phyloP scores from a whole-genome alignment of 2,329 filamentous ascomycete genomes.

The Podosphaera xanthii region DNA sequence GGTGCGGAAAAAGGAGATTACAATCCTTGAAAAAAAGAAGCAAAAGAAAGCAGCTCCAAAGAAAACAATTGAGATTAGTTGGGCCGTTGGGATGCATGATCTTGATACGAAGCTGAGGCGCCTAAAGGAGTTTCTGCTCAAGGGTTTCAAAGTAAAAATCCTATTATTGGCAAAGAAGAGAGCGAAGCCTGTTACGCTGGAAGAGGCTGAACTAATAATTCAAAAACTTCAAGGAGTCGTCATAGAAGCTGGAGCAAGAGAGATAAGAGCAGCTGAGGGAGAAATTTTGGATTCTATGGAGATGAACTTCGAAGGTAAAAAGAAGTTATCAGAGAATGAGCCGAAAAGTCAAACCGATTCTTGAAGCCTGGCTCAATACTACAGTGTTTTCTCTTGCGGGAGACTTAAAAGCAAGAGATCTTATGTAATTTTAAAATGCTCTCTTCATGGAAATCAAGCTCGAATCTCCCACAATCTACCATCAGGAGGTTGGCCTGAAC shows the following conservation, averaged over 20 bases:
- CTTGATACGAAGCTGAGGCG: conserved; percentile 46
- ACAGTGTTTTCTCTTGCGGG: no score
- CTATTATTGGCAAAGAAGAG: conserved; percentile 43
- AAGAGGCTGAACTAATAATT: conserved; percentile 39
- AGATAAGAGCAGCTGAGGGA: conserved; percentile 17
- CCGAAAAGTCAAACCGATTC: no score
- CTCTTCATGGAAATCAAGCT: no score
- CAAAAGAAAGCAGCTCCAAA: conserved; percentile 18
- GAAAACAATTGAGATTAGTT: conserved; percentile 78
- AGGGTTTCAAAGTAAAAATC: conserved; percentile 56
- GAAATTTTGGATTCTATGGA: not conserved
- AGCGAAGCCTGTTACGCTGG: conserved; percentile 32
- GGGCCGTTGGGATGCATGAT: conserved; percentile 62
- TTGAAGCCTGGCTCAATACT: no score
- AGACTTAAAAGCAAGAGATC: no score
- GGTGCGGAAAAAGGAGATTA: conserved; percentile 19
- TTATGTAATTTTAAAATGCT: no score
- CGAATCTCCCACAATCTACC: no score
- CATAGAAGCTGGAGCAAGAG: conserved; percentile 19
- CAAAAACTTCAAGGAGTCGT: conserved; percentile 22
- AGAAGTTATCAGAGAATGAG: not conserved
- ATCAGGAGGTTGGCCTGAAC: no score
- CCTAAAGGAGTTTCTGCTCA: conserved; percentile 43
- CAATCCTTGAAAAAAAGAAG: conserved; percentile 20
- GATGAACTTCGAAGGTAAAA: not conserved